Evolutionary conservation across 164 flowering plant genomes (phyloP).

Genomic region (Litsea cubeba): DNA sequence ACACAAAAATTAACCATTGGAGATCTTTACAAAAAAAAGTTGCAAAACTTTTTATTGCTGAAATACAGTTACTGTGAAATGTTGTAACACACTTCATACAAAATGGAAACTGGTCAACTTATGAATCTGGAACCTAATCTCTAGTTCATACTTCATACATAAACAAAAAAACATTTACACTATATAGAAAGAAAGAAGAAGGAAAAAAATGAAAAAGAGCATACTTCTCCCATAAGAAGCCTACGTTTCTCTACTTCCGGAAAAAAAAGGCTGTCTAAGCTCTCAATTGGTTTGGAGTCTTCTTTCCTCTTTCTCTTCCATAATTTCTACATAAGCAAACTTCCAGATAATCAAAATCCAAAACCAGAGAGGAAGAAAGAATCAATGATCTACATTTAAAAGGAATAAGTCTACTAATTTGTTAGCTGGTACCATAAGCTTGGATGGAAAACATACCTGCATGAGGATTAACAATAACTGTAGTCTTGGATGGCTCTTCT

Average conservation of each 20-base stretch:
- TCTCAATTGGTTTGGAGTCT: conserved; percentile 51
- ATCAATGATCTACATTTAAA: no score
- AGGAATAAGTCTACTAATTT: conserved; percentile 18
- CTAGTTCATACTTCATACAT: neutral
- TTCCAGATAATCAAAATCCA: no score
- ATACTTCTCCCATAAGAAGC: neutral
- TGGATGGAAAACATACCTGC: neutral
- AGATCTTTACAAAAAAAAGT: no score
- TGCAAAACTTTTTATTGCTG: no score
- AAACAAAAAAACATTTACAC: neutral
- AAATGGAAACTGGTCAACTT: neutral
- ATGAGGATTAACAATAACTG: neutral
- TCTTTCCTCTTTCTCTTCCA: conserved; percentile 49
- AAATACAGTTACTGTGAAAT: no score
- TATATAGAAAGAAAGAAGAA: neutral
- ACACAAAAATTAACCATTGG: no score
- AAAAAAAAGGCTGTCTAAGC: neutral
- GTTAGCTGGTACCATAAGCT: neutral
- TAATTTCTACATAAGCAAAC: no score
- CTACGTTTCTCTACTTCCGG: neutral
- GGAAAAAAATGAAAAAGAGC: neutral
- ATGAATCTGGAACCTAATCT: neutral
- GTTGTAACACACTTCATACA: neutral
- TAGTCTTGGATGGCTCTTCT: conserved; percentile 20
- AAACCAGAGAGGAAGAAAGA: no score